Evolutionary conservation across 2,329 filamentous ascomycete species (phyloP), one percentile per base, ranked within the genome.

Genomic region (Neofusicoccum parvum): DNA sequence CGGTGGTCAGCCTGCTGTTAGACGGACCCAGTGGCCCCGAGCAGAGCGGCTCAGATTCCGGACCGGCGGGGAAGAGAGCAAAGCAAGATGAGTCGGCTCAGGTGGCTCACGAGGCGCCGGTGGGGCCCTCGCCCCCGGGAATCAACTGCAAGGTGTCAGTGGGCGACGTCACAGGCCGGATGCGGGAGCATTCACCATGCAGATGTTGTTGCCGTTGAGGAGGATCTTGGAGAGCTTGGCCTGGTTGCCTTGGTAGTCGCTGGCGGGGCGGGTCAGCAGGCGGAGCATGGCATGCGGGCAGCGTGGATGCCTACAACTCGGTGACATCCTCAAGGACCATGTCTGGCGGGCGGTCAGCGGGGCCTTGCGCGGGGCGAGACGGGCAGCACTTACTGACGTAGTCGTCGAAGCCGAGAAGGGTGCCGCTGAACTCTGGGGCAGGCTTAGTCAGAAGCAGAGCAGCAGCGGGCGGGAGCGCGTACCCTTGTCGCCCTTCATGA

Each of bases 401-500:
- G 86, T 99, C 95, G 78, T 99, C 95, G 74, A 99, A 99, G 2
- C 95, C 95, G 64, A 97, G 87, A 32, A 99, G 85, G 7, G 92
- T 97, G 64, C 95, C 95, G 71, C 91, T 92, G 82, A 99, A 99
- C 80, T 99, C 95, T 98, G 76, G 50, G 65, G 36, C 37, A 23
- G 15, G 63, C 39, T 65, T 54, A 65, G 63, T 65, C 43, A 59
- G 17, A n/a, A 41, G 34, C 15, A 34, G 11, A 3, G 23, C 23
- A 32, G 50, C 45, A 49, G 14, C 34, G 54, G 20, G 46, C 34
- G 34, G 43, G 69, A 46, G 70, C 45, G 46, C 66, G 67, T 81
- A 96, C 95, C 95, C 84, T 97, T 98, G 77, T 98, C 95, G 70
- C 94, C 92, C 82, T 99, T 99, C 95, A 99, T 99, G 73, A 99